A percentile compares a stretch with the other conserved stretches of the same genome.
phyloP scores from a whole-genome alignment of 306 rosid genomes.

The Dalbergia cultrata region DNA sequence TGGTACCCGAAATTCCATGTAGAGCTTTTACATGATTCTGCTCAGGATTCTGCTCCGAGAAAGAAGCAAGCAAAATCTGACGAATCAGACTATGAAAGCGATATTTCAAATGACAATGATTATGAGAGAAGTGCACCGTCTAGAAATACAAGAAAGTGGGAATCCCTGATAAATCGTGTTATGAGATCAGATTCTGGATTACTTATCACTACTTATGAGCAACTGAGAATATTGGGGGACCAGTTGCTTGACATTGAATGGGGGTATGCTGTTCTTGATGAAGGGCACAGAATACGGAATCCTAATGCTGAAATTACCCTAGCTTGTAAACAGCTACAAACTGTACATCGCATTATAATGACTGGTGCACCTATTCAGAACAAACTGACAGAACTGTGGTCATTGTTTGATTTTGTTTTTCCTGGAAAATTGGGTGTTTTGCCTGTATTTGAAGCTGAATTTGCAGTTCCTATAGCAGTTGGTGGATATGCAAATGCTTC shows the following conservation, averaged over 20 bases:
- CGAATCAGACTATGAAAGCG: slow-evolving; percentile 75
- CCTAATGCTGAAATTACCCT: slow-evolving; percentile 96
- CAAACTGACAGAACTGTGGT: slow-evolving; percentile 92
- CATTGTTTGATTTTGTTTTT: slow-evolving; percentile 98
- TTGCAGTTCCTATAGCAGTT: slow-evolving; percentile 96
- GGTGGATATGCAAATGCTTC: slow-evolving; percentile 99
- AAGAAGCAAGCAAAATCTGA: slow-evolving; percentile 70
- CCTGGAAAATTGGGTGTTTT: slow-evolving; percentile 98
- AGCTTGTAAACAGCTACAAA: slow-evolving; percentile 94
- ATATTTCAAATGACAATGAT: slow-evolving; percentile 68
- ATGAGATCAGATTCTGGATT: slow-evolving; percentile 82
- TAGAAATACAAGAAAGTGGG: slow-evolving; percentile 76
- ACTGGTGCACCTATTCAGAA: slow-evolving; percentile 99
- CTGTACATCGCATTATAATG: slow-evolving; percentile 94
- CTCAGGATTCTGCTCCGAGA: slow-evolving; percentile 64
- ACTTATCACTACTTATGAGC: slow-evolving; percentile 97
- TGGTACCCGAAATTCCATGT: slow-evolving; percentile 89
- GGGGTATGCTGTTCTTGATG: slow-evolving; percentile 95
- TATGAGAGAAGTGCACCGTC: slow-evolving; percentile 53
- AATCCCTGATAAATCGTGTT: slow-evolving; percentile 74
- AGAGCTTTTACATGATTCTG: slow-evolving; percentile 91
- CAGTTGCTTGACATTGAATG: slow-evolving; percentile 88
- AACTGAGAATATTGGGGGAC: slow-evolving; percentile 82
- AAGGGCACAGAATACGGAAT: slow-evolving; percentile 95
- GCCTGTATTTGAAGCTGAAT: slow-evolving; percentile 98